A percentile compares a stretch with the other conserved stretches of the same genome.
Evolutionary conservation across 139 green algal species (phyloP).

Genomic region (Trebouxia sp.): DNA sequence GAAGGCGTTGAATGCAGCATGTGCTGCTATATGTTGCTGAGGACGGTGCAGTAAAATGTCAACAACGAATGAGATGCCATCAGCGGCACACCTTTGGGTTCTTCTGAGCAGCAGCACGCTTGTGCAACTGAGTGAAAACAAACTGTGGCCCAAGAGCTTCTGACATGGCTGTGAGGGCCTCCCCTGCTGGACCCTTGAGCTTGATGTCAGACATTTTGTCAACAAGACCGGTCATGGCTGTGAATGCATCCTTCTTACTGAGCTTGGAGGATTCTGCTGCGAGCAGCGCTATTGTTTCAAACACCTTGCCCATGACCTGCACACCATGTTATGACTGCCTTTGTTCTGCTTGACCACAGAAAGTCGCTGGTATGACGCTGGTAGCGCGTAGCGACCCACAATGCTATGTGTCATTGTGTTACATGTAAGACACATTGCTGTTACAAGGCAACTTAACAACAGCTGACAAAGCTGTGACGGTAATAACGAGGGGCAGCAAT

Average conservation of each 20-base stretch:
- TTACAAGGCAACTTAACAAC: too few species aligned
- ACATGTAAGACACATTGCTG: too few species aligned
- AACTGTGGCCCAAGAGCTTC: constrained; percentile 89
- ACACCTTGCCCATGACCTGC: constrained; percentile 84
- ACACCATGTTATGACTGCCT: not conserved
- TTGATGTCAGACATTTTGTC: constrained; percentile 84
- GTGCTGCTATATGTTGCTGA: too few species aligned
- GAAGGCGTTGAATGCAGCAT: too few species aligned
- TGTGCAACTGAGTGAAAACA: constrained; percentile 80
- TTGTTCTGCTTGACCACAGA: too few species aligned
- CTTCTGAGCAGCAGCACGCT: constrained; percentile 81
- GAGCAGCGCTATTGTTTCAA: constrained; percentile 76
- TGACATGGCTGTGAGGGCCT: constrained; percentile 66
- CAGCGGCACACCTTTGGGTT: constrained; percentile 99
- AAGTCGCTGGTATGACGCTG: too few species aligned
- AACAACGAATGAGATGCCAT: not conserved
- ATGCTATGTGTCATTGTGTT: too few species aligned
- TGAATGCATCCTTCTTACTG: constrained; percentile 60
- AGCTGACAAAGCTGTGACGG: too few species aligned
- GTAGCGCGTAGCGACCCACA: too few species aligned
- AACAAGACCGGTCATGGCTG: constrained; percentile 71
- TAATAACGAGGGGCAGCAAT: too few species aligned
- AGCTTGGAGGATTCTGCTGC: constrained; percentile 49
- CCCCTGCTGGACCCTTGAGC: constrained; percentile 60
- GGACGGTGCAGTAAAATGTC: too few species aligned